phyloP scores from a whole-genome alignment of 2,329 filamentous ascomycete species.

The Fusarium decemcellulare region DNA sequence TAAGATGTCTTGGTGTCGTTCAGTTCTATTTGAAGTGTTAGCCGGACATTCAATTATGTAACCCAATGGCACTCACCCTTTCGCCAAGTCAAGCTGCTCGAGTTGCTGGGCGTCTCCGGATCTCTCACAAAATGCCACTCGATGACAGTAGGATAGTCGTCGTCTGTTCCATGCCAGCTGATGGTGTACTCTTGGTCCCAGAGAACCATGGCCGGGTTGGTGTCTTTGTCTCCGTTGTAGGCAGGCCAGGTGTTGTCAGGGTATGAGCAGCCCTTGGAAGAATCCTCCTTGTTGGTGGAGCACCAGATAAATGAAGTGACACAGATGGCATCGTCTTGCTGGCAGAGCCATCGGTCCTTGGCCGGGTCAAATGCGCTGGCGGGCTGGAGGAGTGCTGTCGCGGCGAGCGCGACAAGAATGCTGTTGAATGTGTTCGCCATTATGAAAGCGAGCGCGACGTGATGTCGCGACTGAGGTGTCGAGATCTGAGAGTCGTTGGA shows the following conservation, averaged over 20 bases:
- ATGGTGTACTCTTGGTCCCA: conserved; percentile 34
- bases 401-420: conserved; percentile 11
- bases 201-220: conserved; percentile 31
- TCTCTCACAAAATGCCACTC: conserved; percentile 34
- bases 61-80: conserved; percentile 6
- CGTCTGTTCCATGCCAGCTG: conserved; percentile 32
- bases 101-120: conserved; percentile 18
- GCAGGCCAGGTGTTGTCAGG: conserved; percentile 20
- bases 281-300: conserved; percentile 29
- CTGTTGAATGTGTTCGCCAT: conserved; percentile 6
- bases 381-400: conserved; percentile 1
- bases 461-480: not conserved
- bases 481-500: not conserved
- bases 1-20: conserved; percentile 24
- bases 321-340: conserved; percentile 29
- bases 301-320: conserved; percentile 40
- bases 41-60: not conserved
- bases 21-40: conserved; percentile 22
- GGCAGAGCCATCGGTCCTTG: conserved; percentile 33
- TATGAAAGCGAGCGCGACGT: not conserved
- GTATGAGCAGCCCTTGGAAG: conserved; percentile 20
- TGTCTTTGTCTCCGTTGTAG: conserved; percentile 7
- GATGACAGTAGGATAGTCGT: conserved; percentile 25
- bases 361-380: conserved; percentile 18
- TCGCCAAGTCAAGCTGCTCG: conserved; percentile 26